Conservation (phyloP, 768 basidiomycete species). For the Pleurotus citrinopileatus region DNA sequence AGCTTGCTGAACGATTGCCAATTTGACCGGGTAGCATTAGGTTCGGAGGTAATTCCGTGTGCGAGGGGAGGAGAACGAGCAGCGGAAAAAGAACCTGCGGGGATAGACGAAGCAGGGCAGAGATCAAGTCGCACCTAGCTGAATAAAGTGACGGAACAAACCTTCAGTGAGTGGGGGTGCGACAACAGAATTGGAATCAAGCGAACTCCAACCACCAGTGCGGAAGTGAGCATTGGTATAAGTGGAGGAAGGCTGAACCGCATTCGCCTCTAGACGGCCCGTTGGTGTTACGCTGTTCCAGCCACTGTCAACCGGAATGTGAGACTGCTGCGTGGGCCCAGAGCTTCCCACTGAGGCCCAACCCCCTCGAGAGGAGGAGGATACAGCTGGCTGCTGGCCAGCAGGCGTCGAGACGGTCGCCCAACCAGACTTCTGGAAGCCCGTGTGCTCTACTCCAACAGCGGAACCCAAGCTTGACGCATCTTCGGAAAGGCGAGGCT, state of each 20-base stretch:
- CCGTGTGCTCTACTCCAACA: constrained; percentile 22
- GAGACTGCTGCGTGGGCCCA: not conserved
- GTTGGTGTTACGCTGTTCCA: constrained; percentile 13
- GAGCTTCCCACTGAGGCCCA: not conserved
- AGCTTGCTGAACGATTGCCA: constrained; percentile 61
- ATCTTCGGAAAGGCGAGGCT: constrained; percentile 19
- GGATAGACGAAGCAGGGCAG: constrained; percentile 16
- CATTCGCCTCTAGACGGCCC: constrained; percentile 14
- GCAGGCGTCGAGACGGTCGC: constrained; percentile 35
- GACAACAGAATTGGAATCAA: constrained; percentile 41
- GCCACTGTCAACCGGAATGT: constrained; percentile 15
- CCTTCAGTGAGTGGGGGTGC: constrained; percentile 20
- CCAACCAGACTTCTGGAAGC: constrained; percentile 50
- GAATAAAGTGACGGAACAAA: too few relatives aligned
- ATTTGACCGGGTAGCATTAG: constrained; percentile 31
- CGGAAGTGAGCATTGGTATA: constrained; percentile 35
- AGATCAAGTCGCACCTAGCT: too few relatives aligned
- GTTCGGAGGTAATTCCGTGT: too few relatives aligned
- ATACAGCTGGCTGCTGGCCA: constrained; percentile 1
- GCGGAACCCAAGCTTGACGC: constrained; percentile 23
- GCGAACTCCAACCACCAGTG: constrained; percentile 64
- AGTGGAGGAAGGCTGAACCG: constrained; percentile 16
- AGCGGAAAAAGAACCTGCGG: too few relatives aligned
- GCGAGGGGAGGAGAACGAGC: too few relatives aligned
- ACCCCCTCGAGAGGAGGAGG: not conserved